These are phyloP conservation scores for Populus simonii DNA, from an alignment of 345 rosid species.

Conservation along the genomic window DNA sequence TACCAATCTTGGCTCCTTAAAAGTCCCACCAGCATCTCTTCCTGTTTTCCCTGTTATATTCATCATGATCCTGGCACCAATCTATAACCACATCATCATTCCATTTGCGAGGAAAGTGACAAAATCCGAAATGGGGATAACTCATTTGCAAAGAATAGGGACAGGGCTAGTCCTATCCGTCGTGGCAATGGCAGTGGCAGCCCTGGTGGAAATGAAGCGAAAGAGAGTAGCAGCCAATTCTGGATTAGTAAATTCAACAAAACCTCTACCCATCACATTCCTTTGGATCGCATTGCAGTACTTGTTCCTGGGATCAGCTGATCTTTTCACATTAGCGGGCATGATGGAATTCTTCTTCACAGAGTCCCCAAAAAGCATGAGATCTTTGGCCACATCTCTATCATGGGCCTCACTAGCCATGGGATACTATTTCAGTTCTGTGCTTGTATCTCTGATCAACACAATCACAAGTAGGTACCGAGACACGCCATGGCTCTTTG, in stretches of 20 bases:
- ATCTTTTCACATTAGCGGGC: slow-evolving; percentile 83
- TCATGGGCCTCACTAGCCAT: slow-evolving; percentile 94
- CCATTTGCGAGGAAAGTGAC: slow-evolving; percentile 63
- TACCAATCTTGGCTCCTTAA: slow-evolving; percentile 61
- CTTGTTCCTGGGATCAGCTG: slow-evolving; percentile 94
- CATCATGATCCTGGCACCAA: slow-evolving; percentile 72
- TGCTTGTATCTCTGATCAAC: slow-evolving; percentile 61
- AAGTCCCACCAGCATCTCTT: slow-evolving; percentile 85
- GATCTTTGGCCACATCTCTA: slow-evolving; percentile 82
- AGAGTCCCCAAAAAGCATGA: slow-evolving; percentile 75
- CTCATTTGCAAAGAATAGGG: slow-evolving; percentile 79
- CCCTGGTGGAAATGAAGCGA: slow-evolving; percentile 67
- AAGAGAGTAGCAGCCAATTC: slow-evolving; percentile 40
- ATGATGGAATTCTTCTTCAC: slow-evolving; percentile 96
- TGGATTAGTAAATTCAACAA: slow-evolving; percentile 31
- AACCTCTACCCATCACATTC: slow-evolving; percentile 80
- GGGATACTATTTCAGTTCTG: slow-evolving; percentile 89
- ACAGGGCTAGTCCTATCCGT: slow-evolving; percentile 67
- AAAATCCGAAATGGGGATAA: slow-evolving; percentile 65
- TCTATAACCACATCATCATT: slow-evolving; percentile 56
- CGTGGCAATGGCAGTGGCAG: slow-evolving; percentile 79
- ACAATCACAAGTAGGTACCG: slow-evolving; percentile 38
- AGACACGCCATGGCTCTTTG: slow-evolving; percentile 64
- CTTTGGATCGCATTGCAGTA: slow-evolving; percentile 86
- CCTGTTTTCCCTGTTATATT: slow-evolving; percentile 81